Evolutionary conservation across 108 stramenopile species (phyloP), one percentile per base, ranked within the genome.

Genomic region (Cyclostephanos invisitatus): DNA sequence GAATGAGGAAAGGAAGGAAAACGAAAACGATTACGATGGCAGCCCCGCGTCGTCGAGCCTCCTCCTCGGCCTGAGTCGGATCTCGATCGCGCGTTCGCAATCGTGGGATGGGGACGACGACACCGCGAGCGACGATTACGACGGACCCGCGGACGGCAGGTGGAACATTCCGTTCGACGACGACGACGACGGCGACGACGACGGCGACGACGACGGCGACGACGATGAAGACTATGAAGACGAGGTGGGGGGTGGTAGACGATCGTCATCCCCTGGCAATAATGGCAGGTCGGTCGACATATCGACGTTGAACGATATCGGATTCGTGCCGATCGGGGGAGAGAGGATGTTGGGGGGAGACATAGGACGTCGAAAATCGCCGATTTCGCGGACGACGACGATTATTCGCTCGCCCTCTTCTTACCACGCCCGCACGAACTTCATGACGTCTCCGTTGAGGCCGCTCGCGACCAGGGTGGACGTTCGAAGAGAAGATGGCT

Each of bases 91-190:
- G 56, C 56, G 44, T 15, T 46, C 44, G 14, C 17, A 2, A 14
- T 32, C 10, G 21, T 58, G 7, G 56, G 15, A 29, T 58, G 35
- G 18, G 12, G 37, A 36, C 5, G n/a, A 40, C 2, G 60, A 32
- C 15, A 11, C 12, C n/a, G 29, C 64, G 42, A 49, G 24, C 47
- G 64, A 65, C 49, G 64, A 49, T 8, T 18, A 65, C 24, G 27
- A 22, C 28, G 42, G 0, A 8, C 10, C 47, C 17, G 38, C 29
- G 4, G 47, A 65, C 27, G 64, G 64, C 24, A 46, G 64, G 22
- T 65, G 64, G 64, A 65, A 65, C 64, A 65, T 65, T 28, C 64
- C 64, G 29, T 65, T 65, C 22, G 64, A 65, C n/a, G 47, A 40
- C 8, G 18, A 46, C 17, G 47, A 24, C 24, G 38, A 46, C 17